Base-by-base conservation (phyloP, 2,329 filamentous ascomycete species). In the Aspergillus udagawae region DNA sequence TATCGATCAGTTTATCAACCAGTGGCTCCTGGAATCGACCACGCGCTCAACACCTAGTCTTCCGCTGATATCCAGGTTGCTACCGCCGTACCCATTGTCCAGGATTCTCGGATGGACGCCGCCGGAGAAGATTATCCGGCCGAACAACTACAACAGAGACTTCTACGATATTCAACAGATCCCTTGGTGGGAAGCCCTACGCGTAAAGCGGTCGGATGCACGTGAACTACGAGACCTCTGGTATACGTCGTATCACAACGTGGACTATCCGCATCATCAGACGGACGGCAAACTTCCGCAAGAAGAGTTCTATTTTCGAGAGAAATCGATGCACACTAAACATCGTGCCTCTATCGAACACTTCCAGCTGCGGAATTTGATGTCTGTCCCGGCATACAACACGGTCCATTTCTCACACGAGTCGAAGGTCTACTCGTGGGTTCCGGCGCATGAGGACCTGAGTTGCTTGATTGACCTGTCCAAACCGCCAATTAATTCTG, bases 281-380 rank as follows among this genome's bases (percentile, higher is more conserved):
- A 63, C 62, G 42, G 65, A 70, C 6, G 61, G 64, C 29, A 65
- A 58, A 29, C 64, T 80, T 9, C 73, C 73, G 8, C 70, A 70
- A 41, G 72, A 70, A 1, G 80, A 80, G 59, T 71, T 67, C 21
- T 81, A 75, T 60, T 83, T 82, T 67, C 73, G 71, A 4, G 80
- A 79, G 55, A 75, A 75, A 47, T 72, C 77, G 29, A 81, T 81
- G 73, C 77, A 80, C 59, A 80, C 79, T 0, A 71, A 71, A 10
- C 77, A 81, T 60, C 78, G 74, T 54, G 78, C 81, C 4, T 76
- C 74, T n/a, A 78, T 82, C 49, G 77, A 80, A 29, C 83, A 86
- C 65, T 85, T 84, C 60, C 83, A 86, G 63, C 76, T 86, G 3
- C 82, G 83, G 14, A 84, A 86, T 60, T 70, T 84, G 8, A 74